Conservation (phyloP, 1,139 yeast species). For the Barnettozyma hawaiiensis region DNA sequence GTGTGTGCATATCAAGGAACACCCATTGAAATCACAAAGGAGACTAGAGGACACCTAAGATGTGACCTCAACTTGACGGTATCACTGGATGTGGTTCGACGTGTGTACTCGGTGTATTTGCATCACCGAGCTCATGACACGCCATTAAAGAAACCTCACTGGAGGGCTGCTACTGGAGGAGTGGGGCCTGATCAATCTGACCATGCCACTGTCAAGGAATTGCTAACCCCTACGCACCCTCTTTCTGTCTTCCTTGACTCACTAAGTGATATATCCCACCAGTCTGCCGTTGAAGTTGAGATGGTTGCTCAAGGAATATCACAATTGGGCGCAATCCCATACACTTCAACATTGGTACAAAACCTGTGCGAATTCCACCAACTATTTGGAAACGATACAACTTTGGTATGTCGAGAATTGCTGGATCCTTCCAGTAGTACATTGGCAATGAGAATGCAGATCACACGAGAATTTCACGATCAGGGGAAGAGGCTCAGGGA, state of each 20-base stretch:
- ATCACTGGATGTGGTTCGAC: neutral
- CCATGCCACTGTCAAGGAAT: neutral
- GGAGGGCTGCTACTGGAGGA: neutral
- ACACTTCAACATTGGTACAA: neutral
- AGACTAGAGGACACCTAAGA: neutral
- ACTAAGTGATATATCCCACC: neutral
- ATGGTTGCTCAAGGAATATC: neutral
- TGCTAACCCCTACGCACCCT: neutral
- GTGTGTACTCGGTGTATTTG: neutral
- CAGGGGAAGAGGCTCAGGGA: constrained; percentile 1
- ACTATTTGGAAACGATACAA: neutral
- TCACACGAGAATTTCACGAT: constrained; percentile 1
- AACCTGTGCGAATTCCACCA: neutral
- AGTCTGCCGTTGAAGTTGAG: neutral
- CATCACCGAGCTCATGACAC: neutral
- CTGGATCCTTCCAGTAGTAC: neutral
- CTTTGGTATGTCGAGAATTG: neutral
- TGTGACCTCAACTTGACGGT: neutral
- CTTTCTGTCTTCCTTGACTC: neutral
- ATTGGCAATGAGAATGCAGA: neutral
- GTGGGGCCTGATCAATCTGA: neutral
- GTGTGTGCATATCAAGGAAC: neutral
- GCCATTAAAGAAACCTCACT: neutral
- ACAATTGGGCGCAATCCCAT: neutral
- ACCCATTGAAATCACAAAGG: neutral